phyloP scores from a whole-genome alignment of 176 grass and related monocot genomes.

The Lolium multiflorum region DNA sequence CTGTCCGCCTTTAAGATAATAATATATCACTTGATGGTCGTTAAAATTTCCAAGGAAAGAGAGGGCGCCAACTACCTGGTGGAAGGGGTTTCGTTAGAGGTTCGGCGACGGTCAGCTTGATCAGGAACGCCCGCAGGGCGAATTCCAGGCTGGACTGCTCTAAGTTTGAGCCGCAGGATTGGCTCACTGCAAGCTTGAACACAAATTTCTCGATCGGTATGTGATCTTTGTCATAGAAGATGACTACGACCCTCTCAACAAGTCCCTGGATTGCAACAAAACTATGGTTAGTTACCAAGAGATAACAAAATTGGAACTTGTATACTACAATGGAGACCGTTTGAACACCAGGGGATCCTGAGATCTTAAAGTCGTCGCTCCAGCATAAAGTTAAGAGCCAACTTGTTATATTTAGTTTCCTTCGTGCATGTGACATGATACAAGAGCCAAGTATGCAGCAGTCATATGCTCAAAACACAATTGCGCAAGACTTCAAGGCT shows the following conservation, averaged over 20 bases:
- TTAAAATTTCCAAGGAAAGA: background rate
- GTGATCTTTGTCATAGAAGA: slow-evolving; percentile 79
- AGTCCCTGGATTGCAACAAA: slow-evolving; percentile 57
- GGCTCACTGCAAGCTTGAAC: slow-evolving; percentile 76
- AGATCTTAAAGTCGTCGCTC: background rate
- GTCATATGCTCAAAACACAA: slow-evolving; percentile 24
- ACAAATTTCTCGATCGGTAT: slow-evolving; percentile 88
- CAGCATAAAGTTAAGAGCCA: background rate
- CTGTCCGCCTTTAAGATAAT: background rate
- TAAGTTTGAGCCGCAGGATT: slow-evolving; percentile 67
- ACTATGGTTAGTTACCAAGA: background rate
- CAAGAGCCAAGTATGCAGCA: background rate
- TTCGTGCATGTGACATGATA: background rate
- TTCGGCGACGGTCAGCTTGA: slow-evolving; percentile 76
- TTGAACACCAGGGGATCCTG: background rate
- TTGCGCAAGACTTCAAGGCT: background rate
- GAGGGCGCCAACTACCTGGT: slow-evolving; percentile 46
- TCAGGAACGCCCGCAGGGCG: slow-evolving; percentile 87
- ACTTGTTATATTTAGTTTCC: background rate
- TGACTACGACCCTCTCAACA: slow-evolving; percentile 74
- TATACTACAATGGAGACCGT: background rate
- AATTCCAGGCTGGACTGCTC: slow-evolving; percentile 76
- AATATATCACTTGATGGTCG: background rate
- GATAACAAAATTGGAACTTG: background rate
- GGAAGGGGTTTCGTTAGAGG: slow-evolving; percentile 62